Evolutionary conservation across 352 stramenopile genomes (phyloP), one percentile per base, ranked within the genome.

Genomic region (Phytophthora pistaciae): DNA sequence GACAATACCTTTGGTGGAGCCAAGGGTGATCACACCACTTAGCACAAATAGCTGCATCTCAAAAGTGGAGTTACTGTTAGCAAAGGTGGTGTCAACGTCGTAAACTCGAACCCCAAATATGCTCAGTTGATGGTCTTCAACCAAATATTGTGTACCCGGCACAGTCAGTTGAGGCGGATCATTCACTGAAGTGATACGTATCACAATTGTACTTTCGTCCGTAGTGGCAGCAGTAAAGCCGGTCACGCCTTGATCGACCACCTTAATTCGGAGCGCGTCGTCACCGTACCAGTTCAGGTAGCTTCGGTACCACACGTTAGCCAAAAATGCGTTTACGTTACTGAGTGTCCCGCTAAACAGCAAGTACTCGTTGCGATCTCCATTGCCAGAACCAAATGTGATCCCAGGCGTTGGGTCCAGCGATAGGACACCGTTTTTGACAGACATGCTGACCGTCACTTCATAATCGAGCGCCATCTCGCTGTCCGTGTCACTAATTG

Each of bases 231-330:
- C 31, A 21, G 70, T 78, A 44, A 87, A 95, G 3, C 84, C 88
- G 5, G 83, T 92, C 16, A 85, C 85, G 20, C 79, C 82, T 80
- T 93, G 84, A 31, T 93, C 82, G 21, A 80, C 78, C 16, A 93
- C 83, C 20, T 83, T 78, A 5, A 95, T 48, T 18, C 56, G 63
- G 1, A 95, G 68, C 6, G 74, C 72, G 40, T 95, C 88, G 25
- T 88, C 65, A 23, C 88, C 88, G 46, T 92, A 91, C 88, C 88
- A 93, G 46, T 95, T 92, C 52, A 92, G 58, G 23, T 88, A 92
- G 13, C 72, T 75, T 52, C 80, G 68, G 58, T 93, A 95, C 50
- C 70, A 80, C 13, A 93, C 56, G 0, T 40, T 67, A 18, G 79
- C 68, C 42, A 95, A 58, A 52, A 88, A 67, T 6, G 58, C 50